A percentile compares a stretch with the other conserved stretches of the same genome.
phyloP scores from a whole-genome alignment of 495 filamentous ascomycete species.

The Trichodelitschia bisporula region DNA sequence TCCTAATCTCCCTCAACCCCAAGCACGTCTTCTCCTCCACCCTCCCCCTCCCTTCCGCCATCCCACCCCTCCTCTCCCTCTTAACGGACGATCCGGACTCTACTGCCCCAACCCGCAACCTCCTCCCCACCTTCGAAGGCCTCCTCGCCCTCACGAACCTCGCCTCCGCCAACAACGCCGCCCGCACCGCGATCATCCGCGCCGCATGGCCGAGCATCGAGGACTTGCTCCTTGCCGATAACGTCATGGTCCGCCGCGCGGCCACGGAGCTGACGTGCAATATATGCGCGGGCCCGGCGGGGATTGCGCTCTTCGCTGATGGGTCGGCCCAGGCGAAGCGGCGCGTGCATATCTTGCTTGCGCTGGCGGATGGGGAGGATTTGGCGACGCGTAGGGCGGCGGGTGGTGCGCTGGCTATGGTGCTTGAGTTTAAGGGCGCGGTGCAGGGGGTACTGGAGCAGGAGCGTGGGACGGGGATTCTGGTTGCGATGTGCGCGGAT shows the following conservation, averaged over 20 bases:
- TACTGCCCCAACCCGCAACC: constrained; percentile 15
- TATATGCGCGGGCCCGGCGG: constrained; percentile 52
- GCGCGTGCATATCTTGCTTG: constrained; percentile 58
- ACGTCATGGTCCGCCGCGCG: constrained; percentile 54
- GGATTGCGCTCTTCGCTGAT: constrained; percentile 50
- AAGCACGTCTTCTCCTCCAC: constrained; percentile 50
- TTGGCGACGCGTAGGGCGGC: constrained; percentile 55
- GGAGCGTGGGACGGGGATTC: constrained; percentile 39
- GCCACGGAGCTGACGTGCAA: constrained; percentile 83
- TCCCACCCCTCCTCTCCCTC: constrained; percentile 53
- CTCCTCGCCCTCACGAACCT: constrained; percentile 85
- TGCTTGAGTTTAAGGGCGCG: constrained; percentile 51
- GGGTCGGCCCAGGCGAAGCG: constrained; percentile 39
- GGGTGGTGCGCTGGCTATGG: constrained; percentile 63
- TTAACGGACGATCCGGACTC: constrained; percentile 29
- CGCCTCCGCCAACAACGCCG: constrained; percentile 48
- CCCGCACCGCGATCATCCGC: constrained; percentile 46
- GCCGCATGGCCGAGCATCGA: constrained; percentile 49
- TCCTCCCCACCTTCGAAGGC: constrained; percentile 76
- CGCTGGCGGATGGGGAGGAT: constrained; percentile 69
- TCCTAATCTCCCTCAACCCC: constrained; percentile 77
- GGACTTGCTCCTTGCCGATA: constrained; percentile 55
- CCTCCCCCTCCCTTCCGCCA: constrained; percentile 45
- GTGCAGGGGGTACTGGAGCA: constrained; percentile 41
- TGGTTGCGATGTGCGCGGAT: constrained; percentile 53